phyloP scores from a whole-genome alignment of 177 flowering plant species.

The Tripterygium wilfordii region DNA sequence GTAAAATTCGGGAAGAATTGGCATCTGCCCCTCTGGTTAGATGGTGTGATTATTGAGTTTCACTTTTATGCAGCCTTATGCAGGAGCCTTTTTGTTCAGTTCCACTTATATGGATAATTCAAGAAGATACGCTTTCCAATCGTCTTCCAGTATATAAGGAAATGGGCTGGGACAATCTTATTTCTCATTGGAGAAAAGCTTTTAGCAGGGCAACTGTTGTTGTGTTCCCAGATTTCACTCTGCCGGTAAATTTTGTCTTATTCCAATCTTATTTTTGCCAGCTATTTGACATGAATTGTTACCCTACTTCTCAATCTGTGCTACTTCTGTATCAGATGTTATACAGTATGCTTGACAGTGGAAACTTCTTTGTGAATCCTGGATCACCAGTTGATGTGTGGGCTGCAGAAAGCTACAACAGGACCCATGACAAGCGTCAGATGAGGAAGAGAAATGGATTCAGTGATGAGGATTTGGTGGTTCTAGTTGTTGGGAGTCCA shows the following conservation, averaged over 20 bases:
- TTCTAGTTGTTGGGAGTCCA: slow-evolving; percentile 77
- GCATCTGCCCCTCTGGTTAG: slow-evolving; percentile 3
- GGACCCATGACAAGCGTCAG: slow-evolving; percentile 51
- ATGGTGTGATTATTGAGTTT: slow-evolving; percentile 45
- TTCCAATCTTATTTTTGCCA: neutral
- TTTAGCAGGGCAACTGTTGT: slow-evolving; percentile 76
- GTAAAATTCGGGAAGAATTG: no score
- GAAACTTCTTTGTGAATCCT: slow-evolving; percentile 94
- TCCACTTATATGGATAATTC: slow-evolving; percentile 89
- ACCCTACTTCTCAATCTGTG: slow-evolving; percentile 12
- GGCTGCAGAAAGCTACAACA: slow-evolving; percentile 71
- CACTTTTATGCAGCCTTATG: slow-evolving; percentile 94
- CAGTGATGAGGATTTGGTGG: slow-evolving; percentile 56
- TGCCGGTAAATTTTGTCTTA: slow-evolving; percentile 49
- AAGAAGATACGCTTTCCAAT: slow-evolving; percentile 75
- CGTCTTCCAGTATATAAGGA: slow-evolving; percentile 64
- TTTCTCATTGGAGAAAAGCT: slow-evolving; percentile 68
- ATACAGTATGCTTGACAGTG: slow-evolving; percentile 80
- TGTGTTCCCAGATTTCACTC: slow-evolving; percentile 74
- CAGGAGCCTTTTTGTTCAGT: slow-evolving; percentile 96
- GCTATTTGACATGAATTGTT: neutral
- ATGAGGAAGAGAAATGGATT: slow-evolving; percentile 49
- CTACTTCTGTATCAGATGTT: slow-evolving; percentile 66
- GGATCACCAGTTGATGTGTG: slow-evolving; percentile 84
- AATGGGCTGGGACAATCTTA: slow-evolving; percentile 56